Percentiles rank a stretch among this genome's conserved stretches.
phyloP scores from a whole-genome alignment of 306 rosid genomes.

The Vigna hirtella region DNA sequence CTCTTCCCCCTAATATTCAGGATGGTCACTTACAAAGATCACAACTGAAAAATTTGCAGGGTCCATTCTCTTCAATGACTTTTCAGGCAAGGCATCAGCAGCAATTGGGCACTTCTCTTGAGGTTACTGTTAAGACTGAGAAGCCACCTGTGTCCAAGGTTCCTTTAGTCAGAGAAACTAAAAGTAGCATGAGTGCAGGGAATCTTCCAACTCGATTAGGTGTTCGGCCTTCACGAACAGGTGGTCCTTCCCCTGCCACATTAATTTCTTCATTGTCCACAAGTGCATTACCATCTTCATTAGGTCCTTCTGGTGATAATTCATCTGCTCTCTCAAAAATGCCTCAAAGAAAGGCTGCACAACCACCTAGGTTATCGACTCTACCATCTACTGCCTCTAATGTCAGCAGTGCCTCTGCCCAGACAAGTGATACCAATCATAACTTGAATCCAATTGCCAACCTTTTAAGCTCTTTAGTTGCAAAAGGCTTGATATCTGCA shows the following conservation, averaged over 20 bases:
- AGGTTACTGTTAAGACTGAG: constrained; percentile 50
- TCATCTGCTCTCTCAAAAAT: constrained; percentile 43
- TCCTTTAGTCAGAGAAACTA: constrained; percentile 51
- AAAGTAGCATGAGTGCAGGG: constrained; percentile 45
- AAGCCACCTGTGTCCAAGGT: constrained; percentile 44
- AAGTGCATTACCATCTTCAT: constrained; percentile 53
- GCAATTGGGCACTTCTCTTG: constrained; percentile 47
- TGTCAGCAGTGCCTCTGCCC: constrained; percentile 53
- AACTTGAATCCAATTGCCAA: constrained; percentile 69
- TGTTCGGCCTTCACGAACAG: constrained; percentile 46
- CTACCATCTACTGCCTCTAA: constrained; percentile 55
- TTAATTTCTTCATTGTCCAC: constrained; percentile 48
- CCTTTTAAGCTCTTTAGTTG: constrained; percentile 88
- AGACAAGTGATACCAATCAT: constrained; percentile 46
- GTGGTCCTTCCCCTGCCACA: constrained; percentile 49
- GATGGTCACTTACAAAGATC: constrained; percentile 52
- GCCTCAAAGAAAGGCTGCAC: constrained; percentile 58
- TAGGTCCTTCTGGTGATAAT: constrained; percentile 48
- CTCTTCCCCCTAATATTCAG: constrained; percentile 47
- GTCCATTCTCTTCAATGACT: constrained; percentile 51
- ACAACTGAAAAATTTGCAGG: constrained; percentile 51
- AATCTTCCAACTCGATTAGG: constrained; percentile 53
- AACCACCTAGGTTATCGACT: constrained; percentile 46
- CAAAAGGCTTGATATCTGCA: constrained; percentile 84
- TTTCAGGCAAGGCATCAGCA: constrained; percentile 53